phyloP scores from a whole-genome alignment of 352 stramenopile genomes.

The Globisporangium echinulatum region DNA sequence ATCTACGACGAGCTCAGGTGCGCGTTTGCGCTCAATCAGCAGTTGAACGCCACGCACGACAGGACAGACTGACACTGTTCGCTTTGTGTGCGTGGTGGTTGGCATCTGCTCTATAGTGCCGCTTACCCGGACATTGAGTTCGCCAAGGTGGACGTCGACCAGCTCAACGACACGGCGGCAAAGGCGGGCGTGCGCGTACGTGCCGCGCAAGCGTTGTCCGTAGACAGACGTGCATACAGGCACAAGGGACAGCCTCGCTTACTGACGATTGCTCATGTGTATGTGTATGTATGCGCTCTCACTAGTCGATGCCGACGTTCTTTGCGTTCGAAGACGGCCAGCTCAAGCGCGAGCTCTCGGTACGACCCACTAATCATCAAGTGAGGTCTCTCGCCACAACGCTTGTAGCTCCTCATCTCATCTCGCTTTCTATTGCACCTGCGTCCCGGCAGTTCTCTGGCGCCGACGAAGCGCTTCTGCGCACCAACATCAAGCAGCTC shows the following conservation, averaged over 20 bases:
- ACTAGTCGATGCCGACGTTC: slow-evolving; percentile 86
- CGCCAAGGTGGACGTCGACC: slow-evolving; percentile 82
- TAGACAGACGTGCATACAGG: too few relatives aligned
- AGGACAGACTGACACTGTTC: not conserved
- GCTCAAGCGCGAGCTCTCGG: slow-evolving; percentile 70
- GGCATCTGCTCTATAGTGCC: slow-evolving; percentile 20
- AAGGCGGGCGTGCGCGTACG: slow-evolving; percentile 78
- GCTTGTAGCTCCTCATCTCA: not conserved
- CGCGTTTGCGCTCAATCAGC: not conserved
- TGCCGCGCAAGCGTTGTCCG: not conserved
- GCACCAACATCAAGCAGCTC: slow-evolving; percentile 66
- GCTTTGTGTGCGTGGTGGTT: not conserved
- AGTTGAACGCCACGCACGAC: not conserved
- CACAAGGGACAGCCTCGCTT: not conserved
- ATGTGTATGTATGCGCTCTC: not conserved
- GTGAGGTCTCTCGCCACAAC: not conserved
- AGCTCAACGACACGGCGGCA: slow-evolving; percentile 70
- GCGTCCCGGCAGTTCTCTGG: slow-evolving; percentile 58
- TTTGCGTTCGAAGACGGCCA: slow-evolving; percentile 80
- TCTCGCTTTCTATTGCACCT: not conserved
- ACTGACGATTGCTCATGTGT: not conserved
- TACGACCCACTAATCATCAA: slow-evolving; percentile 14
- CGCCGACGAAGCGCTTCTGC: slow-evolving; percentile 68
- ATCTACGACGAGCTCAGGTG: slow-evolving; percentile 85
- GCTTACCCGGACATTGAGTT: slow-evolving; percentile 69